Base-by-base conservation (phyloP, 2,329 filamentous ascomycete species). In the Penicillium decumbens region DNA sequence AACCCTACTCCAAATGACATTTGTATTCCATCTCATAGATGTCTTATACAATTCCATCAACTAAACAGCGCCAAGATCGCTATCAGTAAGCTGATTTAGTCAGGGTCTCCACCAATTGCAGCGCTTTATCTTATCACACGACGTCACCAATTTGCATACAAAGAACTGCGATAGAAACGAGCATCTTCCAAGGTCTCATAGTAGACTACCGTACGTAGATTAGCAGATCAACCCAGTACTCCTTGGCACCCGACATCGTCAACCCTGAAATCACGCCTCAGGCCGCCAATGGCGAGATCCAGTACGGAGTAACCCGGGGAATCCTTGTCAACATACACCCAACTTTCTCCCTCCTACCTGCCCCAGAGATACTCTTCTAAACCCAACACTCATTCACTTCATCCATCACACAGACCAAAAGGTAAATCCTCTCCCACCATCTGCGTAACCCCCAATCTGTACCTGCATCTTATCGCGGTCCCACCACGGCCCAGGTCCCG, bases 41-140 rank as follows among this genome's bases (percentile, higher is more conserved):
- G 7, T 35, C 7, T 18, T 9, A 7, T 35, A 35, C 30, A 9
- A 28, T 28, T 10, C 10, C 28, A 29, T 37, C 15, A 9, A 20
- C 10, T 20, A 37, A 20, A 9, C 33, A 9, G 33, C 15, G 56
- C 53, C 58, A 58, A 58, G 59, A 39, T 47, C 49, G 46, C 53
- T 63, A 64, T 65, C 62, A 61, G 56, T 30, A 45, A 53, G 44
- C 29, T 41, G 27, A 44, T 45, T 45, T 60, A 60, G 59, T 63
- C 62, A 60, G 49, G 29, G 35, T 41, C 43, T 49, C 57, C 47
- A 62, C 64, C 58, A 63, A 59, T 53, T 39, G 43, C 37, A 35
- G 42, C 13, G 4, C 38, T 47, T 58, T 64, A 62, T 67, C 64
- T 67, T 66, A 65, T 66, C 64, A 56, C 29, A 42, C 51, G 45